Percentiles rank a stretch among this genome's conserved stretches.
Evolutionary conservation across 2,329 filamentous ascomycete genomes (phyloP).

Genomic region (Penicillium sp.): DNA sequence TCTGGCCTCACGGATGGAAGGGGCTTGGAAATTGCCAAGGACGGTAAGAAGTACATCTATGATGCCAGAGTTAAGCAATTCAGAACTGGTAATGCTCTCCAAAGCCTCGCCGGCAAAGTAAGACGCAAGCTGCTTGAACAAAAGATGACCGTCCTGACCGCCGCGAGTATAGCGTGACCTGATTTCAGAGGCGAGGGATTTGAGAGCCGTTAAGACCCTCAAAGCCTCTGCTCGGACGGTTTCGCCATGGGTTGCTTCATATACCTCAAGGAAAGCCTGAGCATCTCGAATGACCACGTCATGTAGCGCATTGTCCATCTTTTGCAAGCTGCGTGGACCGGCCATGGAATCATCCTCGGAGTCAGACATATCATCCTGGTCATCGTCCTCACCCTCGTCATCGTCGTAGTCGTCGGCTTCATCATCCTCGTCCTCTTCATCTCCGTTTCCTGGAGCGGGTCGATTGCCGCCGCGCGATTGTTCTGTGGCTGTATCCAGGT

Average conservation of each 20-base stretch:
- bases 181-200: conserved; percentile 69
- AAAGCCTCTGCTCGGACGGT: conserved; percentile 75
- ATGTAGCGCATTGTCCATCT: conserved; percentile 56
- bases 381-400: conserved; percentile 53
- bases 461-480: conserved; percentile 11
- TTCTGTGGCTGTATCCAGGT: conserved; percentile 10
- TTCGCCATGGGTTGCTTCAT: conserved; percentile 74
- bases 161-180: conserved; percentile 64
- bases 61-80: conserved; percentile 85
- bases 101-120: conserved; percentile 88
- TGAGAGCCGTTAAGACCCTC: conserved; percentile 71
- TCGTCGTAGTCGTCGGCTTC: conserved; percentile 55
- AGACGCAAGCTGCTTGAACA: conserved; percentile 74
- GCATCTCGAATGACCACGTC: conserved; percentile 74
- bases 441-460: conserved; percentile 15
- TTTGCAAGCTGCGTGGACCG: conserved; percentile 39
- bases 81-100: conserved; percentile 92
- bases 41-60: conserved; percentile 80
- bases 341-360: conserved; percentile 64
- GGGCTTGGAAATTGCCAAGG: conserved; percentile 66
- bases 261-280: conserved; percentile 76
- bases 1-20: conserved; percentile 58
- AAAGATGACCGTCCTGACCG: conserved; percentile 53
- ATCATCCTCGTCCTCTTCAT: conserved; percentile 44
- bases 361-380: conserved; percentile 56